Conservation (phyloP, 768 basidiomycete species). For the Rhizopogon vulgaris region DNA sequence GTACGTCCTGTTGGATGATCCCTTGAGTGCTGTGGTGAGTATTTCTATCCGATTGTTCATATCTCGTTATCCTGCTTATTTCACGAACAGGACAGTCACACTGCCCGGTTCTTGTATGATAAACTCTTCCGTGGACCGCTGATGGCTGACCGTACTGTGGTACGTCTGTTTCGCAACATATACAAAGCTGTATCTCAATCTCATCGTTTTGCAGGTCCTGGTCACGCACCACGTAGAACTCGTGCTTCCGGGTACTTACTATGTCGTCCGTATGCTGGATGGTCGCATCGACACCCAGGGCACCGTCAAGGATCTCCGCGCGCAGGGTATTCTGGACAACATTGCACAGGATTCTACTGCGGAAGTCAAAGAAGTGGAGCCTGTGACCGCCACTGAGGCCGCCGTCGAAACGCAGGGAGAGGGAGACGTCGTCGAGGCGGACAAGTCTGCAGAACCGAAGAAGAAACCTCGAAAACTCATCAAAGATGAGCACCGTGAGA, state of each 20-base stretch:
- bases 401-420: constrained; percentile 6
- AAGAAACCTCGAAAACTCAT: constrained; percentile 72
- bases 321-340: constrained; percentile 53
- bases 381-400: constrained; percentile 10
- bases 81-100: constrained; percentile 54
- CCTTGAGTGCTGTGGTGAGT: constrained; percentile 74
- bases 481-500: constrained; percentile 77
- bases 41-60: not conserved
- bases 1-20: constrained; percentile 75
- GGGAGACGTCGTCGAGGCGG: not conserved
- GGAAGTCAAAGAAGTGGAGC: constrained; percentile 40
- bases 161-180: constrained; percentile 21
- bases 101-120: constrained; percentile 56
- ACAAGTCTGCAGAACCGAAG: not conserved
- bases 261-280: constrained; percentile 74
- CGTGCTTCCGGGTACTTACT: constrained; percentile 66
- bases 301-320: constrained; percentile 55
- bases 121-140: constrained; percentile 63
- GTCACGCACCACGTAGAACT: constrained; percentile 86
- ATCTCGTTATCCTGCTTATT: not conserved
- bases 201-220: constrained; percentile 37
- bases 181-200: not conserved
- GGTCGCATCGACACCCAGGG: constrained; percentile 78
- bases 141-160: constrained; percentile 61
- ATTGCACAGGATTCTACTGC: constrained; percentile 51